Evolutionary conservation across 2,329 filamentous ascomycete species (phyloP).

Genomic region (Cryphonectria nitschkei): DNA sequence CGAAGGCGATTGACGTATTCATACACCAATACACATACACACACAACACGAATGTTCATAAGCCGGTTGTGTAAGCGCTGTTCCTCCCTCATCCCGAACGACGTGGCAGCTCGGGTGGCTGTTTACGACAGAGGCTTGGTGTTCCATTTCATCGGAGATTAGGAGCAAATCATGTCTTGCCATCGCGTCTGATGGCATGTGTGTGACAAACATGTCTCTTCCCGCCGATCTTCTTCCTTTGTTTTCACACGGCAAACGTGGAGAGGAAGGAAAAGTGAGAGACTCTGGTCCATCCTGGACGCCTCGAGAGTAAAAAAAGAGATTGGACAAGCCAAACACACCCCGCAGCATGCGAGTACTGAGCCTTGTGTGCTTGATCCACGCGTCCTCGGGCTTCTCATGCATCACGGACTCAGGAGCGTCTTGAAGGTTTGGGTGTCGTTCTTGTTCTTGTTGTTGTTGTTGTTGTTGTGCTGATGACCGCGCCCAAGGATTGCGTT

Average conservation of each 20-base stretch:
- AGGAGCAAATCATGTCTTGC: slow-evolving; percentile 18
- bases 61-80: neutral
- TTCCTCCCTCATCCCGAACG: neutral
- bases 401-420: slow-evolving; percentile 2
- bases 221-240: neutral
- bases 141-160: slow-evolving; percentile 22
- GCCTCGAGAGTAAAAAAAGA: neutral
- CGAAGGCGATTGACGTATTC: neutral
- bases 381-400: neutral
- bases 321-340: slow-evolving; percentile 6
- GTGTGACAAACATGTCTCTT: slow-evolving; percentile 14
- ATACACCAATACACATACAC: too few species aligned
- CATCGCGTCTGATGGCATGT: neutral
- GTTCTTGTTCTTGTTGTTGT: neutral
- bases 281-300: neutral
- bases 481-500: neutral
- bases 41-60: neutral
- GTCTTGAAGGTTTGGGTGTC: neutral
- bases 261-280: neutral
- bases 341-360: neutral
- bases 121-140: neutral
- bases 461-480: neutral
- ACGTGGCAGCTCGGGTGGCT: neutral
- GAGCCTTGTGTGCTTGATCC: slow-evolving; percentile 1
- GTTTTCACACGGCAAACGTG: neutral